Percentiles rank a stretch among this genome's conserved stretches.
Conservation (phyloP, 1,284 basidiomycete genomes). For the Naganishia albida region DNA sequence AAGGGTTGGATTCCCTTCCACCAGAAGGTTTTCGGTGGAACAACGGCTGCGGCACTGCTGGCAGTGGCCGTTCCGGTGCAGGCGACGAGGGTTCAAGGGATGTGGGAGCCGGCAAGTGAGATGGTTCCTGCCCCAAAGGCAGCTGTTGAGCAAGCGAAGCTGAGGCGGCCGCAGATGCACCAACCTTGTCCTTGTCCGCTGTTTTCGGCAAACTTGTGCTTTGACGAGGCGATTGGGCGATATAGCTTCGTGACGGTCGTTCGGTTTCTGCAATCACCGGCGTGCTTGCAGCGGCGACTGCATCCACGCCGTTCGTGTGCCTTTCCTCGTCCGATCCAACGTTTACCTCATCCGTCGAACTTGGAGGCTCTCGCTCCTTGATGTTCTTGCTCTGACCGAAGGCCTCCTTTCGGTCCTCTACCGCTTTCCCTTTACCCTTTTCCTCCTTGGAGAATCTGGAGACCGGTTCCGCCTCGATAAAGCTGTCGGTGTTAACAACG, state of each 20-base stretch:
- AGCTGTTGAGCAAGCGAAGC: background rate
- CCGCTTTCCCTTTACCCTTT: conserved; percentile 31
- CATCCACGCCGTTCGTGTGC: too few species aligned
- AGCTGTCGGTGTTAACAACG: background rate
- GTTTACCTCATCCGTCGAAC: too few species aligned
- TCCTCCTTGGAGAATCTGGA: conserved; percentile 30
- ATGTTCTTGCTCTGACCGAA: too few species aligned
- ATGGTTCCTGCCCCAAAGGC: background rate
- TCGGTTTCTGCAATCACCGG: background rate
- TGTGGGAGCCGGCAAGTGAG: background rate
- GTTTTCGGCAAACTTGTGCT: background rate
- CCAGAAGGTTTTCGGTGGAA: conserved; percentile 16
- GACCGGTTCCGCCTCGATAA: conserved; percentile 7
- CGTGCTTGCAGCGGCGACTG: too few species aligned
- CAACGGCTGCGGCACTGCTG: conserved; percentile 22
- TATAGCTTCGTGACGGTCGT: conserved; percentile 1
- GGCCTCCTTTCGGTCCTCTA: background rate
- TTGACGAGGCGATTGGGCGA: too few species aligned
- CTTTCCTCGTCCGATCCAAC: too few species aligned
- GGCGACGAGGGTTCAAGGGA: background rate
- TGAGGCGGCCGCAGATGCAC: background rate
- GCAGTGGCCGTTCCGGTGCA: conserved; percentile 5
- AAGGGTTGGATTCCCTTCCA: conserved; percentile 30
- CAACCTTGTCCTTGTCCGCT: background rate
- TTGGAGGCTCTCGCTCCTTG: too few species aligned